phyloP scores from a whole-genome alignment of 2,329 filamentous ascomycete species.

The Claviceps sp. region DNA sequence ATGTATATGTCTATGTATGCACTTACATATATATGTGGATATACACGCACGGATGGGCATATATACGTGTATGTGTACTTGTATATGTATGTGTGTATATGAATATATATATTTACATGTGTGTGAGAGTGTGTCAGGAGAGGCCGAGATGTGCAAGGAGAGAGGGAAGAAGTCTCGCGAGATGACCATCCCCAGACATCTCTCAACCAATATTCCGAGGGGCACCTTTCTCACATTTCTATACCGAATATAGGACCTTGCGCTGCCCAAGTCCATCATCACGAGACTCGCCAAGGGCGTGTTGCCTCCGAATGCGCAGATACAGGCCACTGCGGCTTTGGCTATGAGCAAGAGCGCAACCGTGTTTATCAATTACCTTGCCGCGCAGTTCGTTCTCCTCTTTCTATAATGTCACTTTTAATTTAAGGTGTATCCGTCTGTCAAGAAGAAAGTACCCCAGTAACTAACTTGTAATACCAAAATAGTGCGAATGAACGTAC shows the following conservation, averaged over 20 bases:
- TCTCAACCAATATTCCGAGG: too few species aligned
- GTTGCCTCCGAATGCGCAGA: conserved; percentile 66
- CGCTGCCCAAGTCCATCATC: conserved; percentile 68
- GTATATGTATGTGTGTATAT: too few species aligned
- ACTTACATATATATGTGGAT: conserved; percentile 5
- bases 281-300: conserved; percentile 69
- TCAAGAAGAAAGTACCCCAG: neutral
- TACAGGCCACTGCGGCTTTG: conserved; percentile 68
- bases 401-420: neutral
- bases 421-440: too few species aligned
- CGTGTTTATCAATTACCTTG: conserved; percentile 71
- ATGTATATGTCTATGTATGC: neutral
- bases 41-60: conserved; percentile 12
- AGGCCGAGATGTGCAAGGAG: too few species aligned
- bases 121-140: too few species aligned
- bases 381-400: conserved; percentile 43
- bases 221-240: too few species aligned
- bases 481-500: conserved; percentile 62
- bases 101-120: too few species aligned
- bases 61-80: too few species aligned
- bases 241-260: conserved; percentile 46
- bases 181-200: too few species aligned
- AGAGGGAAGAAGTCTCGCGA: too few species aligned
- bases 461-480: neutral
- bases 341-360: conserved; percentile 72